phyloP scores from a whole-genome alignment of 768 basidiomycete species.

The Collybia mongolica region DNA sequence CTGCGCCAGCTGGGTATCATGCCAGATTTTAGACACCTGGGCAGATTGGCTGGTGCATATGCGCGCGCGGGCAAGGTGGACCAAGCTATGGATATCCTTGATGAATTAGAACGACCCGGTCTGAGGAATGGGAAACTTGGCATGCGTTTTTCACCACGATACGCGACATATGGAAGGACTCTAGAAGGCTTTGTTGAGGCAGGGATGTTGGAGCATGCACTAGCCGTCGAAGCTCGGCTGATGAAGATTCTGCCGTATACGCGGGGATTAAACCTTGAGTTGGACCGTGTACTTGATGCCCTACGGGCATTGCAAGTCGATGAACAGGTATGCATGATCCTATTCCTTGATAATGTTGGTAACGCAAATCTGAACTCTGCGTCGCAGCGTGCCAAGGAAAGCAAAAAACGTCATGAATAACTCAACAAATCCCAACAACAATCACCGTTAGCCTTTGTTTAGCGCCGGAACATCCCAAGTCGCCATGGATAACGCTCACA shows the following conservation, averaged over 20 bases:
- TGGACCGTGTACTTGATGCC: not conserved
- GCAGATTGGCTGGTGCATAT: conserved; percentile 11
- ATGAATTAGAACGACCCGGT: conserved; percentile 3
- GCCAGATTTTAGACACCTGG: conserved; percentile 9
- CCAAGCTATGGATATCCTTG: conserved; percentile 12
- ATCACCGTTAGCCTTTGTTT: too few relatives aligned
- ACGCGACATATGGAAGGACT: conserved; percentile 10
- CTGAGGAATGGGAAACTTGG: not conserved
- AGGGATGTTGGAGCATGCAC: conserved; percentile 11
- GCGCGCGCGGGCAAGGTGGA: conserved; percentile 12
- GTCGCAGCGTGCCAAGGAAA: too few relatives aligned
- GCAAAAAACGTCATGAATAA: too few relatives aligned
- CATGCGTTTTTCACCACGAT: not conserved
- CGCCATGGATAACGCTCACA: too few relatives aligned
- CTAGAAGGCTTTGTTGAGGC: conserved; percentile 13
- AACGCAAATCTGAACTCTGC: too few relatives aligned
- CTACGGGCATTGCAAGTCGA: not conserved
- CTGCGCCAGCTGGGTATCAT: not conserved
- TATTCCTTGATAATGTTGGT: too few relatives aligned
- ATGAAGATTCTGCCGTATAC: conserved; percentile 1
- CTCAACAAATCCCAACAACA: too few relatives aligned
- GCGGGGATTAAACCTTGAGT: conserved; percentile 1
- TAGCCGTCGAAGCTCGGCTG: conserved; percentile 15
- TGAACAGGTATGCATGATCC: too few relatives aligned
- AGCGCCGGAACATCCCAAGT: too few relatives aligned